phyloP scores from a whole-genome alignment of 2,329 filamentous ascomycete species.

The Plenodomus lindquistii region DNA sequence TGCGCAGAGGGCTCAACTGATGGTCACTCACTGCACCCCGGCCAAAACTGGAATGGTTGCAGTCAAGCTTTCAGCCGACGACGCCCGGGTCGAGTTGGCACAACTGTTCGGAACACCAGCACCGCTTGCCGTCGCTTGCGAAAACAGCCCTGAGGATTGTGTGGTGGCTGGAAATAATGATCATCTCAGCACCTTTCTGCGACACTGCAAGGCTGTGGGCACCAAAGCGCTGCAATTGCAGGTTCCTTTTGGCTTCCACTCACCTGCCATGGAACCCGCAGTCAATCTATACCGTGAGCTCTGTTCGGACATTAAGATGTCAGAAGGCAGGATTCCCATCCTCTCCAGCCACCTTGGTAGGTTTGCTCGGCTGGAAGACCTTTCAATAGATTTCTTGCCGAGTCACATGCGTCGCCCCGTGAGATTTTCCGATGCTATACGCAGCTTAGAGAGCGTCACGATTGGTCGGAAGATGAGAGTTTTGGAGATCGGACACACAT shows the following conservation, averaged over 20 bases:
- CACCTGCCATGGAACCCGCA: slow-evolving; percentile 46
- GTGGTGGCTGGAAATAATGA: slow-evolving; percentile 31
- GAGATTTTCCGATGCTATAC: neutral
- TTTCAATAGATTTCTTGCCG: neutral
- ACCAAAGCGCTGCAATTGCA: slow-evolving; percentile 8
- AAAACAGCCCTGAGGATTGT: slow-evolving; percentile 31
- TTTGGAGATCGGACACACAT: neutral
- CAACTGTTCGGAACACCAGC: neutral
- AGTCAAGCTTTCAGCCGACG: neutral
- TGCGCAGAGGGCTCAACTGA: slow-evolving; percentile 39
- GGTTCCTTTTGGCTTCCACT: slow-evolving; percentile 23
- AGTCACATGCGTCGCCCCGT: neutral
- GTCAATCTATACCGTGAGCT: slow-evolving; percentile 43
- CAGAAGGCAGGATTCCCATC: slow-evolving; percentile 17
- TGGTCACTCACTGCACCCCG: slow-evolving; percentile 5
- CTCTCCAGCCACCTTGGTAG: slow-evolving; percentile 52
- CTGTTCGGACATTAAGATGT: slow-evolving; percentile 9
- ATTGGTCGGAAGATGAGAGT: neutral
- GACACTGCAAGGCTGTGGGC: neutral
- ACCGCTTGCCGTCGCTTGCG: slow-evolving; percentile 28
- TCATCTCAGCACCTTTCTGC: slow-evolving; percentile 3
- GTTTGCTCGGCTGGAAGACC: slow-evolving; percentile 33
- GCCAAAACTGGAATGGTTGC: slow-evolving; percentile 12
- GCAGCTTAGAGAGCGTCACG: neutral
- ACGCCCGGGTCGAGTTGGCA: too few species aligned